Evolutionary conservation across 495 filamentous ascomycete genomes (phyloP), one percentile per base, ranked within the genome.

Genomic region (Cetradonia linearis): DNA sequence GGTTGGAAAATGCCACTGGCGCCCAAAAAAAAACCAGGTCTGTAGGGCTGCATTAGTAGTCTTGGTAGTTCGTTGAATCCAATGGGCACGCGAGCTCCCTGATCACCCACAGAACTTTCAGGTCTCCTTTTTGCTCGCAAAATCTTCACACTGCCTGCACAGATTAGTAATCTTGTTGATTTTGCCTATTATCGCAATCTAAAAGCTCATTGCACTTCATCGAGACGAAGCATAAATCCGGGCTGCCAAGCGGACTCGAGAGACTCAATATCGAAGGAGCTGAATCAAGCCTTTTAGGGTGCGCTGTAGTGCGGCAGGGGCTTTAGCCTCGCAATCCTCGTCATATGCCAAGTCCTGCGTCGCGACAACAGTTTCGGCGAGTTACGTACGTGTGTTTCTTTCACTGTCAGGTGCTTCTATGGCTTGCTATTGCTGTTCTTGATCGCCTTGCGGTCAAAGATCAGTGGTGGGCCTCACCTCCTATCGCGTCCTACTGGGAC

Each of bases 251-350:
- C 38, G 42, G 47, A 5, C 25, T 13, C 34, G 16, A 25, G 9
- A 46, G 20, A 8, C 37, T 18, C 8, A 60, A 25, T 28, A 16
- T 18, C 25, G 20, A 13, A 40, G 50, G 30, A 50, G 36, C 34
- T 38, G n/a, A 60, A 60, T 53, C 58, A 60, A 60, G 58, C 58
- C 47, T 60, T 60, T 60, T 60, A 60, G 58, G 46, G 44, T 46
- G 55, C 44, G 31, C 33, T 36, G 44, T 37, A 59, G 44, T 59
- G 58, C 48, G 31, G 36, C 31, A 59, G 46, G 44, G 28, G 36
- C 42, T 38, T 59, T 38, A 50, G 57, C 57, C 49, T 36, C 57
- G 37, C 49, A 34, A 25, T 50, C 34, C 40, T 60, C 23, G 58
- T 49, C 58, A 59, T 59, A 46, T 27, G 46, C 31, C 46, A 40